Conservation (phyloP, 805 yeast species). For the Candida sanyiensis region DNA sequence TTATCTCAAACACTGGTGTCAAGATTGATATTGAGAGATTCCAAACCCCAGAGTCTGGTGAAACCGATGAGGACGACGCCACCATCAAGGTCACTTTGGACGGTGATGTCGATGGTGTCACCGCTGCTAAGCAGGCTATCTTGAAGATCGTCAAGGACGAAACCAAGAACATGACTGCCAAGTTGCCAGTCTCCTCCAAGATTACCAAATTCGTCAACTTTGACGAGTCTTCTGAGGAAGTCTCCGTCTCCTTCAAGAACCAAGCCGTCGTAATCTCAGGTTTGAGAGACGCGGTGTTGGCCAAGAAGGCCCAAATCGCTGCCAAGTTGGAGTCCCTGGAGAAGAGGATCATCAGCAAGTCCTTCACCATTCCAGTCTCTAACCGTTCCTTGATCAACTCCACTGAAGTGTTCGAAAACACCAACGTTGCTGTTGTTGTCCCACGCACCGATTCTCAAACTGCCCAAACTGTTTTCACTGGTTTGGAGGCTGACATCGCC, state of each 20-base stretch:
- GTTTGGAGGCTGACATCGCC: slow-evolving; percentile 51
- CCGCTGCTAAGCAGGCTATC: slow-evolving; percentile 65
- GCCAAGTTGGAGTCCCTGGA: slow-evolving; percentile 39
- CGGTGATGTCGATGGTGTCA: slow-evolving; percentile 83
- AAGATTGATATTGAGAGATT: slow-evolving; percentile 61
- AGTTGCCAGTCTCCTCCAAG: slow-evolving; percentile 37
- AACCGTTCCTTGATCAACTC: slow-evolving; percentile 67
- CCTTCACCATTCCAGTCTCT: slow-evolving; percentile 57
- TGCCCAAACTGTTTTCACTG: slow-evolving; percentile 55
- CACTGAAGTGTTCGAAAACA: slow-evolving; percentile 44
- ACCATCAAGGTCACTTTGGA: slow-evolving; percentile 58
- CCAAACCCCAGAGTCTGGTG: slow-evolving; percentile 34
- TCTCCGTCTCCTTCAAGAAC: slow-evolving; percentile 28
- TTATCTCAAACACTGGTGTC: slow-evolving; percentile 59
- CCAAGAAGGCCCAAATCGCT: slow-evolving; percentile 48
- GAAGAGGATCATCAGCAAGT: slow-evolving; percentile 43
- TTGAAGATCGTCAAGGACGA: slow-evolving; percentile 69
- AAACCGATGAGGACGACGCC: slow-evolving; percentile 54
- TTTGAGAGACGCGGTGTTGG: slow-evolving; percentile 57
- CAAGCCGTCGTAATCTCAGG: slow-evolving; percentile 57
- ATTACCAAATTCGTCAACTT: slow-evolving; percentile 30
- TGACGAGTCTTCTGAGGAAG: slow-evolving; percentile 25
- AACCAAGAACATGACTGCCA: slow-evolving; percentile 51
- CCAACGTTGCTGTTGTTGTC: slow-evolving; percentile 50
- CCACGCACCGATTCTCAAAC: slow-evolving; percentile 36